These are phyloP conservation scores for Eimeria zaria DNA, from an alignment of 169 alveolate genomes.

Conservation along the genomic window DNA sequence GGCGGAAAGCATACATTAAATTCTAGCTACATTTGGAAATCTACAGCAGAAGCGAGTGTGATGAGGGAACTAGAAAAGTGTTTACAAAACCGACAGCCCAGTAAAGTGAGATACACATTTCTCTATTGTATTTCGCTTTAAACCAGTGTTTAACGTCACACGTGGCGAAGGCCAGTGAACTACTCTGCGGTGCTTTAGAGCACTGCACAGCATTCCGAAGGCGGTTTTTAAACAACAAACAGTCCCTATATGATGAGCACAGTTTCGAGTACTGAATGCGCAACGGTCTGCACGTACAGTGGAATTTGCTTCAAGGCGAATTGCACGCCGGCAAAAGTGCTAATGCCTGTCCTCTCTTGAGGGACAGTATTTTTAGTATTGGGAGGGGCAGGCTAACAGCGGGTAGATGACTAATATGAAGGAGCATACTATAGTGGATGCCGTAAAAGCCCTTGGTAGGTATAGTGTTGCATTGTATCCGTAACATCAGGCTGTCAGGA, in stretches of 20 bases:
- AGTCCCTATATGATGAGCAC: neutral
- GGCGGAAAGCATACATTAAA: slow-evolving; percentile 16
- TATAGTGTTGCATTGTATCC: neutral
- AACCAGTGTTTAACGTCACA: neutral
- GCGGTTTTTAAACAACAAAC: neutral
- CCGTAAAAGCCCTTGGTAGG: neutral
- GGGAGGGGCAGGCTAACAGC: neutral
- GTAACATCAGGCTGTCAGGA: neutral
- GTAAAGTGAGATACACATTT: neutral
- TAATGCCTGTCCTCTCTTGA: neutral
- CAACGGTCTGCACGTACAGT: neutral
- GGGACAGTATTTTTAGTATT: neutral
- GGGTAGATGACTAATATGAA: neutral
- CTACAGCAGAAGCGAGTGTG: neutral
- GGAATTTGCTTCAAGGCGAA: neutral
- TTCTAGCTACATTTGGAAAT: neutral
- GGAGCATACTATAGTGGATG: neutral
- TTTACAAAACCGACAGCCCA: neutral
- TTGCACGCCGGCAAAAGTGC: neutral
- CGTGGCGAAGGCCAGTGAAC: neutral
- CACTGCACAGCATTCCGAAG: neutral
- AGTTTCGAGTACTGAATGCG: neutral
- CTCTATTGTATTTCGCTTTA: neutral
- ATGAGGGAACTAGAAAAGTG: neutral
- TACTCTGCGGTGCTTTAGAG: neutral